These are phyloP conservation scores for Irpex sp. DNA, from an alignment of 1,284 basidiomycete species.

Conservation along the genomic window DNA sequence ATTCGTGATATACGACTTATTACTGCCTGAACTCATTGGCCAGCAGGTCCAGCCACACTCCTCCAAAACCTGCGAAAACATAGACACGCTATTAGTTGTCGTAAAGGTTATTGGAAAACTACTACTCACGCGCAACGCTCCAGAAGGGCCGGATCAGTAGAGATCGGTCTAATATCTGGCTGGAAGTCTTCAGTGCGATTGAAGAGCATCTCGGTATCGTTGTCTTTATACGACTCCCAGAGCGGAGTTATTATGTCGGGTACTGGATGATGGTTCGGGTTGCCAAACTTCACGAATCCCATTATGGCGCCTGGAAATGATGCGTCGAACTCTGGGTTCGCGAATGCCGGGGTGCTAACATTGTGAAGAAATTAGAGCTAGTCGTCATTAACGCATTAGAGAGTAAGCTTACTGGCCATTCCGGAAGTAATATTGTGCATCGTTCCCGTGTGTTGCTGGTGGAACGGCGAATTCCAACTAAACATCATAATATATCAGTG, in stretches of 20 bases:
- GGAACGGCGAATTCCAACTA: background rate
- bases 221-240: background rate
- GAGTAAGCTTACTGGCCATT: background rate
- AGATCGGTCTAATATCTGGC: background rate
- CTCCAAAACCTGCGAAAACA: background rate
- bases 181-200: background rate
- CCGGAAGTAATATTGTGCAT: background rate
- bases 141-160: background rate
- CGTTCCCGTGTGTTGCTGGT: background rate
- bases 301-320: background rate
- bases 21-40: background rate
- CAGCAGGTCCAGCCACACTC: background rate
- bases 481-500: background rate
- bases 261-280: background rate
- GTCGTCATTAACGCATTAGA: background rate
- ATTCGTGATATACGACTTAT: no score
- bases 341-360: background rate
- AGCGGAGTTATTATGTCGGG: background rate
- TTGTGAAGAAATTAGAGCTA: background rate
- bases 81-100: background rate
- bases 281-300: background rate
- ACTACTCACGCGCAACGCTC: background rate
- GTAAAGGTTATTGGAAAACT: background rate
- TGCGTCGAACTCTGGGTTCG: background rate
- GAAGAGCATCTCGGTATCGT: background rate